phyloP scores from a whole-genome alignment of 805 yeast genomes.

The Ogataea haglerorum region DNA sequence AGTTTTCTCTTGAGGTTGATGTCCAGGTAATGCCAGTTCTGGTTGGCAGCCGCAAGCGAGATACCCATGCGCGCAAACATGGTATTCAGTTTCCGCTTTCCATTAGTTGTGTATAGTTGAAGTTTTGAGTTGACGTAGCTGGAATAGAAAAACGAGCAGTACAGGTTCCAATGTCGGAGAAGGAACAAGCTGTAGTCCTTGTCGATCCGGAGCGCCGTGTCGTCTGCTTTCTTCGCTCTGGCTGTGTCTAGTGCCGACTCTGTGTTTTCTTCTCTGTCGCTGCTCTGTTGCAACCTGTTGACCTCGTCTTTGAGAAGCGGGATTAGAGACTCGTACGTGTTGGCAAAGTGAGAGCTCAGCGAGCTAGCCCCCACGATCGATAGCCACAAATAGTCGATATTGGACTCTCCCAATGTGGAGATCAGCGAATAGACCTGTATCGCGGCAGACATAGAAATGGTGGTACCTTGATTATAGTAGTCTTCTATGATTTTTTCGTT shows the following conservation, averaged over 20 bases:
- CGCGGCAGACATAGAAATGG: conserved; percentile 69
- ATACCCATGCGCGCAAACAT: conserved; percentile 97
- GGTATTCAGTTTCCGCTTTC: conserved; percentile 79
- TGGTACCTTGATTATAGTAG: conserved; percentile 83
- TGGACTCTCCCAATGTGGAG: conserved; percentile 80
- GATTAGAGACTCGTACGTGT: conserved; percentile 64
- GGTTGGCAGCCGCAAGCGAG: conserved; percentile 81
- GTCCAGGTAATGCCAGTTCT: conserved; percentile 90
- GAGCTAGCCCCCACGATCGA: conserved; percentile 87
- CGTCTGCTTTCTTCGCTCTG: conserved; percentile 32
- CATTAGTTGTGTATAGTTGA: conserved; percentile 87
- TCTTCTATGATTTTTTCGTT: conserved; percentile 59
- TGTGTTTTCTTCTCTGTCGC: conserved; percentile 5
- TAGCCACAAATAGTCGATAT: conserved; percentile 70
- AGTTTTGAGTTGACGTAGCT: conserved; percentile 85
- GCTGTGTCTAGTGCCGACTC: conserved; percentile 18
- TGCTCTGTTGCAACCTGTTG: conserved; percentile 51
- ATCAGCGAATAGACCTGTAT: conserved; percentile 77
- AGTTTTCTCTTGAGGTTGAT: conserved; percentile 71
- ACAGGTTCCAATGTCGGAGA: conserved; percentile 88
- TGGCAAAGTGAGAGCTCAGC: conserved; percentile 67
- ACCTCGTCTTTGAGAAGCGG: conserved; percentile 85
- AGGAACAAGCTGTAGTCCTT: conserved; percentile 83
- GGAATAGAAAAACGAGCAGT: conserved; percentile 88
- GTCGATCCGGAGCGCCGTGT: conserved; percentile 53